Conservation (phyloP, 1,139 yeast species). For the Sugiyamaella neomexicana region DNA sequence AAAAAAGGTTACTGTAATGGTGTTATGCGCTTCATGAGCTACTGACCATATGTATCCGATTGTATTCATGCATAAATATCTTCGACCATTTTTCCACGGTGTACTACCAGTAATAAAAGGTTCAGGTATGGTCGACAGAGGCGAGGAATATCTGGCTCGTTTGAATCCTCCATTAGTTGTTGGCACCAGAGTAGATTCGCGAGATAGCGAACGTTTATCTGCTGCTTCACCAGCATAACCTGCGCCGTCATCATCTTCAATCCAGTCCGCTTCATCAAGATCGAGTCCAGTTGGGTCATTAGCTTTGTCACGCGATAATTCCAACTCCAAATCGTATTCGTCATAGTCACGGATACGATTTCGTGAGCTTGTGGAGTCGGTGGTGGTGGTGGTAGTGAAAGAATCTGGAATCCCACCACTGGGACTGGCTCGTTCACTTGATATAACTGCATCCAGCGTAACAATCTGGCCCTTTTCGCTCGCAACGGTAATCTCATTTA, state of each 20-base stretch:
- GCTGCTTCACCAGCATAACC: constrained; percentile 42
- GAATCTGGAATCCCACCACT: neutral
- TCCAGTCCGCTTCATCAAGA: constrained; percentile 43
- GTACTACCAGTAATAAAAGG: constrained; percentile 81
- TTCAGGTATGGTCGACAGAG: constrained; percentile 12
- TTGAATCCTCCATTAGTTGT: constrained; percentile 5
- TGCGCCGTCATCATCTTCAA: constrained; percentile 58
- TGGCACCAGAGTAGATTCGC: neutral
- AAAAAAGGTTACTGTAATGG: constrained; percentile 82
- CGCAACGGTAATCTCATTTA: constrained; percentile 38
- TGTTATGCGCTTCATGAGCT: constrained; percentile 57
- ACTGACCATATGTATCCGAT: constrained; percentile 85
- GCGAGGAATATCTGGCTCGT: constrained; percentile 11
- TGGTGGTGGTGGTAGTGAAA: neutral
- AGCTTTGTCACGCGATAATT: constrained; percentile 34
- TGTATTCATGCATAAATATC: constrained; percentile 79
- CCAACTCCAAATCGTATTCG: constrained; percentile 22
- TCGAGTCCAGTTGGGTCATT: constrained; percentile 30
- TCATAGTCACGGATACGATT: constrained; percentile 17
- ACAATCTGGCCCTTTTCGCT: constrained; percentile 40
- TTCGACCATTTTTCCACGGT: constrained; percentile 69
- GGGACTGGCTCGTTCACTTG: constrained; percentile 15
- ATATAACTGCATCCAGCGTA: constrained; percentile 27
- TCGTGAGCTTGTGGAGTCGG: neutral
- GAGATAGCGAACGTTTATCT: constrained; percentile 6